These are phyloP conservation scores for Colletotrichum euphorbiae DNA, from an alignment of 2,329 filamentous ascomycete genomes.

Conservation along the genomic window DNA sequence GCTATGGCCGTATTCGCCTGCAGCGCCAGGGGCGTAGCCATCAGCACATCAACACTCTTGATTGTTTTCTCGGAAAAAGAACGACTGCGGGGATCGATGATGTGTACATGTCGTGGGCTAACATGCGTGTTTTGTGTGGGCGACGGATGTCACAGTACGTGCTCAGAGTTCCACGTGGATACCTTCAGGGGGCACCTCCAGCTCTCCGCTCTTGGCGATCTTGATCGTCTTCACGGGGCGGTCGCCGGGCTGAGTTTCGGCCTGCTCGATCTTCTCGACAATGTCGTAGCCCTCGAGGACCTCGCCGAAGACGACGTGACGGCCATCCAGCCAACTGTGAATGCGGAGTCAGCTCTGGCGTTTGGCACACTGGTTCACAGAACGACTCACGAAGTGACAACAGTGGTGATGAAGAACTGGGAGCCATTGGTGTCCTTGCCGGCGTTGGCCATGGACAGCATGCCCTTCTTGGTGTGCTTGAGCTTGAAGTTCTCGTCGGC, in stretches of 20 bases:
- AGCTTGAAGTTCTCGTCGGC: constrained; percentile 95
- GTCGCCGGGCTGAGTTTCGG: constrained; percentile 73
- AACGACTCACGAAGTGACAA: constrained; percentile 74
- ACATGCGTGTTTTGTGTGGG: constrained; percentile 18
- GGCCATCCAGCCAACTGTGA: constrained; percentile 81
- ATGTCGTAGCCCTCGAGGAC: constrained; percentile 88
- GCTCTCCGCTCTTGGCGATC: constrained; percentile 86
- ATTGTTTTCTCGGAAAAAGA: constrained; percentile 20
- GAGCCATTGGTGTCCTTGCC: constrained; percentile 89
- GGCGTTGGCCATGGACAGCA: constrained; percentile 87
- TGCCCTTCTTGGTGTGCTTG: constrained; percentile 87
- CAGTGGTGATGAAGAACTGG: constrained; percentile 92
- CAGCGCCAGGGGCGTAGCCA: constrained; percentile 46
- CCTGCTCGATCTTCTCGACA: constrained; percentile 82
- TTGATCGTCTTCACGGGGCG: constrained; percentile 77
- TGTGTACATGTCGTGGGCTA: constrained; percentile 14
- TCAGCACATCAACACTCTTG: constrained; percentile 50
- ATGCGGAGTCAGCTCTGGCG: constrained; percentile 12
- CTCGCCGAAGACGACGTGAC: constrained; percentile 90
- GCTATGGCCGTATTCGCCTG: constrained; percentile 51
- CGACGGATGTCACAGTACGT: constrained; percentile 42
- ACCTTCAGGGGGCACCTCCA: constrained; percentile 89
- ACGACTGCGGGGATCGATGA: constrained; percentile 20
- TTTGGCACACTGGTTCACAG: background rate
- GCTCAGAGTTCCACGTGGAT: constrained; percentile 89